Conservation (phyloP, 495 filamentous ascomycete genomes). For the Annulohypoxylon stygium region DNA sequence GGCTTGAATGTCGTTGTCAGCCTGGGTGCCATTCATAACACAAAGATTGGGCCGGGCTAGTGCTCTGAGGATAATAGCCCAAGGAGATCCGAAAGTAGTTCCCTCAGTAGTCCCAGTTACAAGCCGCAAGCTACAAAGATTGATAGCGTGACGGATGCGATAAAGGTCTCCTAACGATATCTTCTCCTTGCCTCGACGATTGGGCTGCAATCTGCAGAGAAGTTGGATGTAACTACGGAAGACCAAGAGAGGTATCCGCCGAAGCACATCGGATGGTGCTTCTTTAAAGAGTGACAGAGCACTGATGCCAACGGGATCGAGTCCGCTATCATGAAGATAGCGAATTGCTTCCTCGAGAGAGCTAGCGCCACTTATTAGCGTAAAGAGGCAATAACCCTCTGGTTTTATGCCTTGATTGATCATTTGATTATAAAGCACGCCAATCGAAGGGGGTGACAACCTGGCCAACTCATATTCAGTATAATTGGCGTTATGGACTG, state of each 20-base stretch:
- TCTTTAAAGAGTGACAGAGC: conserved; percentile 30
- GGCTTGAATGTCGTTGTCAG: conserved; percentile 40
- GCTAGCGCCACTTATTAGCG: conserved; percentile 52
- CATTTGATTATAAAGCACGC: conserved; percentile 58
- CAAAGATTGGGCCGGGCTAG: conserved; percentile 45
- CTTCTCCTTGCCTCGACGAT: conserved; percentile 29
- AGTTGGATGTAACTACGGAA: conserved; percentile 58
- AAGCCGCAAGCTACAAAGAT: conserved; percentile 38
- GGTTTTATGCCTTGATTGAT: conserved; percentile 53
- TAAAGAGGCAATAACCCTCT: conserved; percentile 49
- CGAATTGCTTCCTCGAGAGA: conserved; percentile 49
- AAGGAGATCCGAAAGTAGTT: conserved; percentile 45
- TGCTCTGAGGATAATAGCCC: conserved; percentile 46
- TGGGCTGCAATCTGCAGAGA: conserved; percentile 52
- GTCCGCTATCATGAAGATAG: conserved; percentile 56
- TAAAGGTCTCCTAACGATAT: conserved; percentile 27
- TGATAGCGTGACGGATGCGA: conserved; percentile 49
- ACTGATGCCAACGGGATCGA: conserved; percentile 28
- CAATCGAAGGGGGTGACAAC: conserved; percentile 54
- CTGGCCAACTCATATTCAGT: conserved; percentile 59
- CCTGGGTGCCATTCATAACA: conserved; percentile 35
- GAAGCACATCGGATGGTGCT: conserved; percentile 38
- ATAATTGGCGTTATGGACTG: conserved; percentile 56
- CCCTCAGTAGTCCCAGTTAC: conserved; percentile 43
- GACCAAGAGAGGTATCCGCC: conserved; percentile 41